Base-by-base conservation (phyloP, 2,329 filamentous ascomycete species). In the Zymoseptoria pseudotritici region DNA sequence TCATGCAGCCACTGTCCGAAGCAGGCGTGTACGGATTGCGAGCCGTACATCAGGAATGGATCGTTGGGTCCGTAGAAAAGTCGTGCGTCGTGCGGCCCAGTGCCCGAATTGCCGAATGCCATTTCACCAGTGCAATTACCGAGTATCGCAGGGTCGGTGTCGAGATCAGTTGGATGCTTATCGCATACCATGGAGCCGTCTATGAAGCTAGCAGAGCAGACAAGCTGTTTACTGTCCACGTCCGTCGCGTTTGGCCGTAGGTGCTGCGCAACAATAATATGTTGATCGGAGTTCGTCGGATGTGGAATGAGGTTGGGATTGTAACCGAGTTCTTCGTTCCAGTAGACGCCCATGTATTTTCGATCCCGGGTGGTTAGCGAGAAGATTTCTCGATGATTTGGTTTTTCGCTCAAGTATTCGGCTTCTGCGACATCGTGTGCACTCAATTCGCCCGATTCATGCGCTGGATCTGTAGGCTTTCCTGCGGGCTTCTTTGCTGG, bases 251-350 rank as follows among this genome's bases (percentile, higher is more conserved):
- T n/a, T 56, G 60, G n/a, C n/a, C 20, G 4, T 7, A 53, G 31
- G 10, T 58, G 53, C 54, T 66, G 65, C 8, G 65, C 66, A 3
- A 82, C 75, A 22, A 84, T 75, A 61, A 81, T 77, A 76, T 77
- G 85, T 1, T 75, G 79, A 50, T 81, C 69, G 2, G 75, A 70
- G 6, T 75, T 66, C 1, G 66, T 71, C 2, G 82, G 82, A 66
- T 85, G 83, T 0, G 83, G 82, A 49, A 85, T 76, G 63, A 85
- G 78, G 69, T 81, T 85, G 17, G 83, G 82, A 61, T 85, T 85
- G 59, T 80, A 76, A 31, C 75, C 74, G 6, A 66, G 58, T 5
- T 74, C 65, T 36, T 70, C 69, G 10, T 73, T 75, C 62, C 85
- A 83, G 17, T 75, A 70, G 67, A 85, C 77, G 24, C 64, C 62